phyloP scores from a whole-genome alignment of 768 basidiomycete genomes.

The Exsudoporus frostii region DNA sequence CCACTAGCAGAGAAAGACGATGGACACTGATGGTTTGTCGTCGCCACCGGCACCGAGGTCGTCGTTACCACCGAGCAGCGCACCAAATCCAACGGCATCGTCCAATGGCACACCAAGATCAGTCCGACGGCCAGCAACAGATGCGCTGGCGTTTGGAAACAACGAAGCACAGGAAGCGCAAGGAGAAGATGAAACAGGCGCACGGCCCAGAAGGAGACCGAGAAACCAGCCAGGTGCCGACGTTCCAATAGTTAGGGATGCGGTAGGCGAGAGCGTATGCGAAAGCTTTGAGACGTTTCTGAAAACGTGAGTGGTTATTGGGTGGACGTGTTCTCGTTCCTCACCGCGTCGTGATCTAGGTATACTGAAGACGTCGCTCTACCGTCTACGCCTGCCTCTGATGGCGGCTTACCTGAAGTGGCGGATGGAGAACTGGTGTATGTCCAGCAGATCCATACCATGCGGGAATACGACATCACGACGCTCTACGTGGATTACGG shows the following conservation, averaged over 20 bases:
- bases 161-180: slow-evolving; percentile 45
- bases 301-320: slow-evolving; percentile 63
- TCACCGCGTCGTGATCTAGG: slow-evolving; percentile 39
- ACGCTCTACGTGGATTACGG: slow-evolving; percentile 96
- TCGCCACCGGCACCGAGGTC: slow-evolving; percentile 55
- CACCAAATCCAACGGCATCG: slow-evolving; percentile 37
- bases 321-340: not conserved
- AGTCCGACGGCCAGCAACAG: slow-evolving; percentile 40
- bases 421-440: slow-evolving; percentile 71
- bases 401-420: slow-evolving; percentile 56
- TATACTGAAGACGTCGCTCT: slow-evolving; percentile 81
- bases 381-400: slow-evolving; percentile 75
- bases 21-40: slow-evolving; percentile 57
- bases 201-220: slow-evolving; percentile 46
- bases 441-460: slow-evolving; percentile 89
- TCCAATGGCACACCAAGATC: slow-evolving; percentile 33
- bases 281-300: slow-evolving; percentile 91
- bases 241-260: slow-evolving; percentile 86
- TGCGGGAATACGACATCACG: slow-evolving; percentile 92
- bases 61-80: slow-evolving; percentile 53
- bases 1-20: slow-evolving; percentile 26
- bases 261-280: slow-evolving; percentile 92
- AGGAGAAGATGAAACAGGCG: slow-evolving; percentile 37
- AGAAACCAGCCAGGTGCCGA: slow-evolving; percentile 51
- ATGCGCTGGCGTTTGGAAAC: slow-evolving; percentile 54